Conservation (phyloP, 352 stramenopile species). For the Phytophthora litchii region DNA sequence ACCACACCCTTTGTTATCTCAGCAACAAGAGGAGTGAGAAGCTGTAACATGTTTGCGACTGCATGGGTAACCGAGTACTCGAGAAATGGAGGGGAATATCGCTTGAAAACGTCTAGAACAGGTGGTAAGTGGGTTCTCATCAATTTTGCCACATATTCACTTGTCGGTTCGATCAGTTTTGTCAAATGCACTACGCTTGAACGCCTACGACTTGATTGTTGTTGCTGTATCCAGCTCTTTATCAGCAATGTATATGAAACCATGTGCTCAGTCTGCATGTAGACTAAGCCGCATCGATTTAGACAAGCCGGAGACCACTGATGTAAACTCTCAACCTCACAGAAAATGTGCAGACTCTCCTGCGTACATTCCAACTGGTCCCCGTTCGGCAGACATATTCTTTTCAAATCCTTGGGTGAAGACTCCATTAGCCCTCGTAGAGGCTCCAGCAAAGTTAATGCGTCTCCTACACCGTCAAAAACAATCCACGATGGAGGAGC, state of each 20-base stretch:
- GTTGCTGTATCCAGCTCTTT: conserved; percentile 59
- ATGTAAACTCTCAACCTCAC: conserved; percentile 52
- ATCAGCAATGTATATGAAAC: conserved; percentile 71
- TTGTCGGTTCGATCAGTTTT: conserved; percentile 17
- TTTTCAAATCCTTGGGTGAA: conserved; percentile 18
- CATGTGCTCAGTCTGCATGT: conserved; percentile 52
- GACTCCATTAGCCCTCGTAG: conserved; percentile 38
- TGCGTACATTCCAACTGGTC: conserved; percentile 56
- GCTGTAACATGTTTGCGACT: conserved; percentile 52
- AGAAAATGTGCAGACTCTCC: conserved; percentile 52
- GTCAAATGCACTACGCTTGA: conserved; percentile 20
- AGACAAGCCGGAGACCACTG: conserved; percentile 61
- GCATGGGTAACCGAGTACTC: conserved; percentile 48
- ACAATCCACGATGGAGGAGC: conserved; percentile 58
- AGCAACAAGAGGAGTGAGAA: conserved; percentile 47
- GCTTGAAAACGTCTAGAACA: conserved; percentile 64
- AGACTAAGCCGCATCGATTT: conserved; percentile 62
- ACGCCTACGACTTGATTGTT: conserved; percentile 20
- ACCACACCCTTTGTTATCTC: conserved; percentile 38
- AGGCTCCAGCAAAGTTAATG: conserved; percentile 44
- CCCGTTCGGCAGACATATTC: conserved; percentile 55
- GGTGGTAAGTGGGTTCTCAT: conserved; percentile 49
- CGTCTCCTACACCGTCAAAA: conserved; percentile 53
- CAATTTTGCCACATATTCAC: conserved; percentile 46
- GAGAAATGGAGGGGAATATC: conserved; percentile 42